Conservation (phyloP, 371 early-diverging fungal species). For the Haplosporangium sp. region DNA sequence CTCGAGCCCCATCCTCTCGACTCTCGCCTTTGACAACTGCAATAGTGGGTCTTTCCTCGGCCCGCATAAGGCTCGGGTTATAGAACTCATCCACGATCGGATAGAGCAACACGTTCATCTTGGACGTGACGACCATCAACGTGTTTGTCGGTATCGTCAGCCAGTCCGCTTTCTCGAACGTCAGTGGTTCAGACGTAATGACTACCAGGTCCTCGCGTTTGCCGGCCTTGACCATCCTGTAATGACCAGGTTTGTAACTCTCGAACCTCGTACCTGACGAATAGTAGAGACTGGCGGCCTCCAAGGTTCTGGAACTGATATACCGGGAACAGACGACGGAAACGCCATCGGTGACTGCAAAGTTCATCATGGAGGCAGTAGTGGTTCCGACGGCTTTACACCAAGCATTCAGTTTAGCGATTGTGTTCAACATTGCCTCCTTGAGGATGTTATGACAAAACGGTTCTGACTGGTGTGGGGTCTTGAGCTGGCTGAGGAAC, state of each 20-base stretch:
- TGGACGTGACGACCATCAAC: constrained; percentile 79
- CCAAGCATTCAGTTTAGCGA: constrained; percentile 77
- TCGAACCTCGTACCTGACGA: constrained; percentile 80
- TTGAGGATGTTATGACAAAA: constrained; percentile 64
- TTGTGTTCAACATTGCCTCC: constrained; percentile 81
- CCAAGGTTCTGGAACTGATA: constrained; percentile 70
- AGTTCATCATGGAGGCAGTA: constrained; percentile 80
- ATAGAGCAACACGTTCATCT: constrained; percentile 78
- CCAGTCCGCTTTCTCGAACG: constrained; percentile 89
- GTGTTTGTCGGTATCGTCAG: constrained; percentile 84
- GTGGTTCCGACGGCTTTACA: constrained; percentile 69
- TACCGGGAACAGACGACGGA: constrained; percentile 87
- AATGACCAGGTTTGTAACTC: constrained; percentile 71
- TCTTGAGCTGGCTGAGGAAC: constrained; percentile 77
- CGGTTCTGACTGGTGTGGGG: constrained; percentile 16
- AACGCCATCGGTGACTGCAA: constrained; percentile 90
- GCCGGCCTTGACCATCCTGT: constrained; percentile 84
- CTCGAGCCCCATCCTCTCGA: constrained; percentile 11
- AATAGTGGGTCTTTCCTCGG: background rate
- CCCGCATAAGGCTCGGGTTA: constrained; percentile 24
- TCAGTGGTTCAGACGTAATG: constrained; percentile 86
- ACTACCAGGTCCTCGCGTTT: constrained; percentile 87
- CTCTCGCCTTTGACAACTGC: constrained; percentile 8
- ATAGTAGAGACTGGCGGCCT: constrained; percentile 84
- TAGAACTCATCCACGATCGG: constrained; percentile 82